Percentiles rank a stretch among this genome's conserved stretches.
phyloP scores from a whole-genome alignment of 2,329 filamentous ascomycete genomes.

The Fusarium devonianum region DNA sequence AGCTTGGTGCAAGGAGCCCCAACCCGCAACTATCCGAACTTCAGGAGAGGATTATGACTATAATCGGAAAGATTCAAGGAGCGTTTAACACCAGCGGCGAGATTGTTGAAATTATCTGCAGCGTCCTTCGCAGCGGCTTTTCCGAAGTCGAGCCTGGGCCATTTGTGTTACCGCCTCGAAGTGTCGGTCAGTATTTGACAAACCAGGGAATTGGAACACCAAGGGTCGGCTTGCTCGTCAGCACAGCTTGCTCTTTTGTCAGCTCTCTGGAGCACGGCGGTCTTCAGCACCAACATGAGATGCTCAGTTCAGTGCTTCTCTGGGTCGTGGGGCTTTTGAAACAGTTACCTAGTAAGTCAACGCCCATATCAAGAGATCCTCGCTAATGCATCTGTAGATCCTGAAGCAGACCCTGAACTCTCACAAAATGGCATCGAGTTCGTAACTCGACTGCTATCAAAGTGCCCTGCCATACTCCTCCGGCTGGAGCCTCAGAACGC shows the following conservation, averaged over 20 bases:
- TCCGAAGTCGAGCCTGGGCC: conserved; percentile 76
- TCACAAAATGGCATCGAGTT: conserved; percentile 79
- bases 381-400: conserved; percentile 52
- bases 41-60: conserved; percentile 56
- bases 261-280: conserved; percentile 62
- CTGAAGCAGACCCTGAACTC: conserved; percentile 76
- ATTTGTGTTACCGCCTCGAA: conserved; percentile 74
- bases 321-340: conserved; percentile 71
- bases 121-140: conserved; percentile 76
- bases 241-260: conserved; percentile 74
- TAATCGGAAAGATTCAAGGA: conserved; percentile 56
- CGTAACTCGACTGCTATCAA: conserved; percentile 67
- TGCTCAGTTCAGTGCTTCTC: conserved; percentile 61
- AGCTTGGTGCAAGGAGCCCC: background rate
- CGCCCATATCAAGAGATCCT: background rate
- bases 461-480: conserved; percentile 68
- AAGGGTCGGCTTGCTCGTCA: conserved; percentile 72
- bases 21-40: conserved; percentile 42
- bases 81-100: conserved; percentile 69
- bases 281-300: conserved; percentile 53
- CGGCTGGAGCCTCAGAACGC: conserved; percentile 61
- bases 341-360: conserved; percentile 62
- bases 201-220: conserved; percentile 67
- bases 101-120: conserved; percentile 74
- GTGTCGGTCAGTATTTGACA: conserved; percentile 72